Conservation (phyloP, 1,139 yeast genomes). For the Pichia sp. region DNA sequence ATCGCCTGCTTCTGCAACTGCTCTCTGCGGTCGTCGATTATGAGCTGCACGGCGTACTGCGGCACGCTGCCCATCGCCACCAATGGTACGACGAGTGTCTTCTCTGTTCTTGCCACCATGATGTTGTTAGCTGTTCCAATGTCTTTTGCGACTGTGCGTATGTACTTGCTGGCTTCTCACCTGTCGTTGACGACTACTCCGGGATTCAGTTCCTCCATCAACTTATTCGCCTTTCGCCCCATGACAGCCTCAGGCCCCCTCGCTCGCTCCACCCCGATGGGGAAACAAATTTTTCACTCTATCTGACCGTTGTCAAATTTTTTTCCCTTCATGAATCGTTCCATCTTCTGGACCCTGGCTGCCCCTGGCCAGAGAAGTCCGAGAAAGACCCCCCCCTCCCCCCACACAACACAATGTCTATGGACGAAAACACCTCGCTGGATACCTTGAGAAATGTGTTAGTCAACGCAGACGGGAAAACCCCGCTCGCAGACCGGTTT, state of each 20-base stretch:
- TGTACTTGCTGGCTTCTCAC: no score
- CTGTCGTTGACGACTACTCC: no score
- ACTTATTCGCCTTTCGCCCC: no score
- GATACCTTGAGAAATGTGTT: slow-evolving; percentile 71
- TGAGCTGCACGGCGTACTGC: slow-evolving; percentile 58
- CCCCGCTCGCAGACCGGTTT: slow-evolving; percentile 78
- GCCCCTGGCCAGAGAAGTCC: neutral
- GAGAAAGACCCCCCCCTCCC: neutral
- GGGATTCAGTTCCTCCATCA: no score
- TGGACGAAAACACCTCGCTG: slow-evolving; percentile 49
- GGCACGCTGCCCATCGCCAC: slow-evolving; percentile 90
- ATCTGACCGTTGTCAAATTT: neutral
- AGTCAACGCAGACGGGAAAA: slow-evolving; percentile 58
- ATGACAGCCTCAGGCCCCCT: neutral
- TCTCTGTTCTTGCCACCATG: slow-evolving; percentile 3
- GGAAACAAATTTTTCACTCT: neutral
- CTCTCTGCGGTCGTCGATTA: slow-evolving; percentile 1
- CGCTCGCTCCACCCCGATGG: neutral
- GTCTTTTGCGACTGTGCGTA: no score
- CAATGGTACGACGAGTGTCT: slow-evolving; percentile 58
- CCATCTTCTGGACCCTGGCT: neutral
- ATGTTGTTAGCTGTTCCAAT: no score
- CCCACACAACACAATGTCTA: slow-evolving; percentile 12
- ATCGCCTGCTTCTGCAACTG: neutral
- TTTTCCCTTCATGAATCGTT: neutral